Conservation (phyloP, 2,329 filamentous ascomycete genomes). For the Fusarium denticulatum region DNA sequence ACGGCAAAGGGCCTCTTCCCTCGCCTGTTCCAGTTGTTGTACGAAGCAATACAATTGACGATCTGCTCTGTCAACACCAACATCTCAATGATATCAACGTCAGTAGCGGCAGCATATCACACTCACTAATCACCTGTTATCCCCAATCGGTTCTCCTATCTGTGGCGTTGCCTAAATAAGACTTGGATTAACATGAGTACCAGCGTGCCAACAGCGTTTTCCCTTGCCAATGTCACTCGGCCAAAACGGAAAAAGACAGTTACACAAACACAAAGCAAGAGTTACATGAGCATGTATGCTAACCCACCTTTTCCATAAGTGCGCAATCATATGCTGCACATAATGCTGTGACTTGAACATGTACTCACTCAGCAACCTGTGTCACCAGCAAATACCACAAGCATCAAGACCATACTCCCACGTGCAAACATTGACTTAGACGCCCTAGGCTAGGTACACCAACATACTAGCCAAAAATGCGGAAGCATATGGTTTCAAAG, state of each 20-base stretch:
- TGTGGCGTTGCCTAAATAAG: not conserved
- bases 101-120: not conserved
- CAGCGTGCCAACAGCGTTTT: not conserved
- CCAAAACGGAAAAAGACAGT: too few species aligned
- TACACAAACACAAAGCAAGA: not conserved
- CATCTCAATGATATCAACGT: not conserved
- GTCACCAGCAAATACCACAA: not conserved
- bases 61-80: not conserved
- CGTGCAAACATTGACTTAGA: not conserved
- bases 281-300: not conserved
- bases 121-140: not conserved
- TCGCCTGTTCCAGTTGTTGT: not conserved
- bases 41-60: not conserved
- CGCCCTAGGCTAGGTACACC: not conserved
- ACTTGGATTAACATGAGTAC: not conserved
- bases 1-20: too few species aligned
- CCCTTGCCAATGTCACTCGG: not conserved
- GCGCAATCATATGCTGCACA: not conserved
- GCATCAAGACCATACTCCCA: not conserved
- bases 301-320: too few species aligned
- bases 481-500: not conserved
- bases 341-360: not conserved
- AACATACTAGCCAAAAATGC: rapidly evolving
- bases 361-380: not conserved
- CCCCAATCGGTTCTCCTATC: rapidly evolving